Evolutionary conservation across 2,329 filamentous ascomycete genomes (phyloP).

Genomic region (Neophaeococcomyces mojaviensis): DNA sequence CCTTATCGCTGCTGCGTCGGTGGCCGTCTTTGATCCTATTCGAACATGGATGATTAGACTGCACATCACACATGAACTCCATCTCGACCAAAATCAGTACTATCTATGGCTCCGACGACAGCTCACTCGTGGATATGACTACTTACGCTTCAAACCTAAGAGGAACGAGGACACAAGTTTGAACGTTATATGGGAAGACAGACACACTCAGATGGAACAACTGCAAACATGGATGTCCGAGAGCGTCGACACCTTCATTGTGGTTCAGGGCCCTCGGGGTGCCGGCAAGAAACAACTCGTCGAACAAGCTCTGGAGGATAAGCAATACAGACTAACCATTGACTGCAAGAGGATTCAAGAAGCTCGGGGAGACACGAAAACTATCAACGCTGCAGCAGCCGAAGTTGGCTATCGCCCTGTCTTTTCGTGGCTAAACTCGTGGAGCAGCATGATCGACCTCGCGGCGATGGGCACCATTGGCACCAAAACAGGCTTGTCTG

Average conservation of each 20-base stretch:
- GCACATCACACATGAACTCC: constrained; percentile 71
- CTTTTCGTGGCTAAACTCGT: constrained; percentile 93
- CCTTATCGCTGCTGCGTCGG: constrained; percentile 71
- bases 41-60: constrained; percentile 86
- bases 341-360: constrained; percentile 94
- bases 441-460: constrained; percentile 85
- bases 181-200: constrained; percentile 78
- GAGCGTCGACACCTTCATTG: constrained; percentile 82
- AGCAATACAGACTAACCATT: constrained; percentile 66
- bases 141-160: constrained; percentile 35
- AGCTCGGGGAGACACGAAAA: constrained; percentile 76
- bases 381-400: constrained; percentile 70
- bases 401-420: constrained; percentile 87
- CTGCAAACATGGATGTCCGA: constrained; percentile 81
- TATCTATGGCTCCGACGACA: constrained; percentile 77
- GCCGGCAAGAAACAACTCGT: constrained; percentile 87
- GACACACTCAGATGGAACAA: constrained; percentile 71
- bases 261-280: constrained; percentile 84
- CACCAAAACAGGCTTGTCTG: constrained; percentile 88
- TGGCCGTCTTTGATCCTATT: constrained; percentile 88
- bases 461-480: constrained; percentile 91
- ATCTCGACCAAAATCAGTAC: constrained; percentile 60
- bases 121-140: constrained; percentile 36
- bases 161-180: constrained; percentile 61
- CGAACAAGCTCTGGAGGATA: constrained; percentile 70